These are phyloP conservation scores for Sporisorium iseilematis-ciliati DNA, from an alignment of 1,284 basidiomycete genomes.

Conservation along the genomic window DNA sequence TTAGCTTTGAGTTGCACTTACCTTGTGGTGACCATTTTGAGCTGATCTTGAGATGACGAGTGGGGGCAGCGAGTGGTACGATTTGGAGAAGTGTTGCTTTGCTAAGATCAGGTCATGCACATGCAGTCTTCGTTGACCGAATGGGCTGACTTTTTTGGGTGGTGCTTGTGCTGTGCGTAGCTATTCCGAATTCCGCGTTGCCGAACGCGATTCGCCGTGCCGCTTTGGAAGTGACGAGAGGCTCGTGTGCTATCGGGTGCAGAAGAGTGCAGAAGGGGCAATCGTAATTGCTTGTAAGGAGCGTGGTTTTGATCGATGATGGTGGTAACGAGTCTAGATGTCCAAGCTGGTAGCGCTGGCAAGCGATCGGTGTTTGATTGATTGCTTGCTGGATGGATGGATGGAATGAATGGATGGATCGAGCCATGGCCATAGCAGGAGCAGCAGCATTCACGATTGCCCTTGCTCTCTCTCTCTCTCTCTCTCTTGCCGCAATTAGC, in stretches of 20 bases:
- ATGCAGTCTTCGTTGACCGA: constrained; percentile 3
- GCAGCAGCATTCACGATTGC: neutral
- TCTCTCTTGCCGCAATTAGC: too few relatives aligned
- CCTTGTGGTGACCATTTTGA: constrained; percentile 49
- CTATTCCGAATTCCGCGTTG: constrained; percentile 37
- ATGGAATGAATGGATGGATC: constrained; percentile 12
- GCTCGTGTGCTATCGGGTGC: neutral
- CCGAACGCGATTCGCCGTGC: constrained; percentile 8
- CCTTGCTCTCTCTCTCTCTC: too few relatives aligned
- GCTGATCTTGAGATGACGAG: neutral
- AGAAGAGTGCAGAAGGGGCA: too few relatives aligned
- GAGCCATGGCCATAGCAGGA: neutral
- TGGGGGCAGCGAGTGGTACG: neutral
- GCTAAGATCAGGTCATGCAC: constrained; percentile 14
- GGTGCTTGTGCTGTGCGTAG: neutral
- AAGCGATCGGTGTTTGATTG: neutral
- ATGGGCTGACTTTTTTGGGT: constrained; percentile 36
- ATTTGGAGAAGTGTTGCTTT: constrained; percentile 21
- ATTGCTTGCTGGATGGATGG: constrained; percentile 5
- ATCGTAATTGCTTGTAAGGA: neutral
- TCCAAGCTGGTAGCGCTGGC: neutral
- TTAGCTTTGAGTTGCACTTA: too few relatives aligned
- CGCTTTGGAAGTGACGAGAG: constrained; percentile 1
- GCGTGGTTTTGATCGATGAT: neutral
- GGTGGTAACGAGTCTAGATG: neutral